Base-by-base conservation (phyloP, 805 yeast genomes). In the Teunomyces gatunensis region DNA sequence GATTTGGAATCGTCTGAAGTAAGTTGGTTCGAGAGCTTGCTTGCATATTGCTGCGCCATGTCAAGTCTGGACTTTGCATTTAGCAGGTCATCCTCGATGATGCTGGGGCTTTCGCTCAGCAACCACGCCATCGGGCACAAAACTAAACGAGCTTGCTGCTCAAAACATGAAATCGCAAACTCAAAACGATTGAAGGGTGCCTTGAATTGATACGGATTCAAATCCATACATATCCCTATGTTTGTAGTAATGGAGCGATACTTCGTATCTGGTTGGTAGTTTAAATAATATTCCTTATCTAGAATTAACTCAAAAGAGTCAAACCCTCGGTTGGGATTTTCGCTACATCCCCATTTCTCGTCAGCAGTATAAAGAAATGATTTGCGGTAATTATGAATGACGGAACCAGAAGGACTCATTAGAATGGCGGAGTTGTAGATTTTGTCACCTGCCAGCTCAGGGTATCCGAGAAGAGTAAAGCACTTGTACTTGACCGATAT, bases 191-290 rank as follows among this genome's bases (percentile, higher is more conserved):
- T 71, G 65, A 89, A 90, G 1, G 95, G 90, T 1, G 96, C 89
- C 52, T 79, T 72, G 63, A 91, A 91, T 60, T 87, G 75, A 63
- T 87, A 86, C 0, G 97, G 96, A 61, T 88, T 90, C 51, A 91
- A 64, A 67, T 91, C 98, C 97, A 91, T 91, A 62, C 98, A 91
- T 5, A 91, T 89, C 0, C 97, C 98, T 46, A 91, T 73, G 29
- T 83, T 75, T 1, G 85, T 69, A 1, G 53, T 52, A 9, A 65
- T 21, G 23, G 44, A 20, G 2, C 45, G 45, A 25, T 35, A 41
- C 11, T 23, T 18, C 12, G 11, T 37, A 17, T 25, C 18, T 28
- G 40, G 18, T 39, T 3, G 56, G 49, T 46, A 21, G 11, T 32
- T 23, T 35, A 47, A 36, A 27, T 49, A 48, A 17, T 54, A 48